These are phyloP conservation scores for Annulohypoxylon truncatum DNA, from an alignment of 2,329 filamentous ascomycete species.

Conservation along the genomic window DNA sequence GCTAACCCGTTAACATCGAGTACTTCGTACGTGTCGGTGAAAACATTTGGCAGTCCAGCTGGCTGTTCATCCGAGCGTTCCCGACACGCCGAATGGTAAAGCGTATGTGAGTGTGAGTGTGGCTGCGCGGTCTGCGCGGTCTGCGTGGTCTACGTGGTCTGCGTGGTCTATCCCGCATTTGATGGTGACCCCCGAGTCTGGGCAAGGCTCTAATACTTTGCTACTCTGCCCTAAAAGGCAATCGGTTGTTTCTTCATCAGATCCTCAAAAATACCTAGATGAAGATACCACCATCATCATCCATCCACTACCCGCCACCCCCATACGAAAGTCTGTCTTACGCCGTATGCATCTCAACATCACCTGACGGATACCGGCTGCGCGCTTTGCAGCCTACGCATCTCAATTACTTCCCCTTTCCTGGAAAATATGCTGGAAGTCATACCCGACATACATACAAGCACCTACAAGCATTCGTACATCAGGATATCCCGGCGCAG, in stretches of 20 bases:
- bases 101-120: slow-evolving; percentile 4
- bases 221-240: slow-evolving; percentile 13
- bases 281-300: slow-evolving; percentile 23
- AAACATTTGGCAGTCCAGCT: slow-evolving; percentile 38
- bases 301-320: slow-evolving; percentile 6
- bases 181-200: slow-evolving; percentile 15
- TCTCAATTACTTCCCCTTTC: slow-evolving; percentile 17
- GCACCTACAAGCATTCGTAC: background rate
- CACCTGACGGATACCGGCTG: slow-evolving; percentile 44
- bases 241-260: slow-evolving; percentile 24
- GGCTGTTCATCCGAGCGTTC: slow-evolving; percentile 32
- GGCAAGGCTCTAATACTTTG: slow-evolving; percentile 17
- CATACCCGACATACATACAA: slow-evolving; percentile 9
- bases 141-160: slow-evolving; percentile 14
- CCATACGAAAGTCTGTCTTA: background rate
- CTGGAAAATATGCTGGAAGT: slow-evolving; percentile 17
- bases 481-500: slow-evolving; percentile 13
- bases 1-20: slow-evolving; percentile 17
- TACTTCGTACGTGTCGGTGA: slow-evolving; percentile 33
- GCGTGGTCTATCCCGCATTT: slow-evolving; percentile 26
- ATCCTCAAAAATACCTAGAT: slow-evolving; percentile 14
- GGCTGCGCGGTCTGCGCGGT: background rate
- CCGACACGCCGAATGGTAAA: slow-evolving; percentile 30
- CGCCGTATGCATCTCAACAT: slow-evolving; percentile 22
- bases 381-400: slow-evolving; percentile 39